Evolutionary conservation across 106 monocot genomes (phyloP), one percentile per base, ranked within the genome.

Genomic region (Dendrobium officinale): DNA sequence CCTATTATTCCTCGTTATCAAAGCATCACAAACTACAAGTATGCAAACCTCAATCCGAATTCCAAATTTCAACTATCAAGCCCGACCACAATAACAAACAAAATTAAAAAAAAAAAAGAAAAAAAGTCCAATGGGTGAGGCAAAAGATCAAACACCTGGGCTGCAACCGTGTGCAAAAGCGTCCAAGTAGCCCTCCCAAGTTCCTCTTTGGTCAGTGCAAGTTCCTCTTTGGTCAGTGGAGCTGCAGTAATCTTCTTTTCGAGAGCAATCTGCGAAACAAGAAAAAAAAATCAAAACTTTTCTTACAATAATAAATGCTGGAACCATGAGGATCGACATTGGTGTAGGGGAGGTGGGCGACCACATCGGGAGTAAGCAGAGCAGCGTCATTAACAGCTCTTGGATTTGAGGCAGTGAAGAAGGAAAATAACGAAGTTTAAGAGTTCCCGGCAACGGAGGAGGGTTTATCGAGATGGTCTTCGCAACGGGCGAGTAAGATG

Each of bases 141-240:
- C 78, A 88, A 82, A 56, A 48, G 22, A 86, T 85, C 89, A 85
- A 86, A 80, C 84, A 97, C 91, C 91, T 92, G 88, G 22, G 91
- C 91, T 73, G 88, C 93, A 79, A 94, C 88, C 45, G 67, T 88
- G 82, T 95, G 92, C 10, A 97, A 92, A 77, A 97, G 85, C 72
- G 90, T 92, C 96, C 96, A 97, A 0, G 93, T 92, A 40, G 86
- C 84, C 86, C 90, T 88, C 54, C 96, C 96, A n/a, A 97, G 82
- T 77, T 94, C 92, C 80, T 97, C 96, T 75, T 94, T 94, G n/a
- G n/a, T n/a, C n/a, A n/a, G n/a, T n/a, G n/a, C n/a, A n/a, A n/a
- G n/a, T n/a, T n/a, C n/a, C n/a, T n/a, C n/a, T n/a, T n/a, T n/a
- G 29, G 93, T 92, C 85, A 94, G 41, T 3, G 92, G 89, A 19